Evolutionary conservation across 2,329 filamentous ascomycete species (phyloP).

Genomic region (Fusarium humuli): DNA sequence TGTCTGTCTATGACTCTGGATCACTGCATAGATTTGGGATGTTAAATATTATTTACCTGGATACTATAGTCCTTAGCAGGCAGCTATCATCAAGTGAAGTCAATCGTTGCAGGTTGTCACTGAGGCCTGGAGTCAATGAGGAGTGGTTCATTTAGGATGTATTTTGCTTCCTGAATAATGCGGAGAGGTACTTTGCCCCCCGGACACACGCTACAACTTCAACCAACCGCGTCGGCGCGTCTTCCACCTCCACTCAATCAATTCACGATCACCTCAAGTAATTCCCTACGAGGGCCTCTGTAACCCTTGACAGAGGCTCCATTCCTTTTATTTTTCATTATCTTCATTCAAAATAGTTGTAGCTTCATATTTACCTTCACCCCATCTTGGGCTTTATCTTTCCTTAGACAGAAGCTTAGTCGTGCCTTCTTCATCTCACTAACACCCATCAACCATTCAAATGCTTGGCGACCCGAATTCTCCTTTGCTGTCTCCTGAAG

Average conservation of each 20-base stretch:
- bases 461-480: conserved; percentile 15
- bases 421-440: background rate
- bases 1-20: background rate
- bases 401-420: background rate
- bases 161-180: conserved; percentile 11
- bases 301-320: background rate
- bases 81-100: background rate
- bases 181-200: conserved; percentile 14
- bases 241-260: background rate
- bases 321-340: background rate
- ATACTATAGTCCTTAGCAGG: no score
- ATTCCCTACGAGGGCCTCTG: background rate
- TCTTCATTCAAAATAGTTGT: background rate
- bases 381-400: background rate
- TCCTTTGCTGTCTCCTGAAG: conserved; percentile 16
- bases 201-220: conserved; percentile 5
- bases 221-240: conserved; percentile 41
- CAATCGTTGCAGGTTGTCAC: no score
- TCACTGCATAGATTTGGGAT: background rate
- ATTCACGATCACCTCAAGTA: conserved; percentile 1
- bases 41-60: background rate
- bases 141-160: conserved; percentile 2
- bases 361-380: background rate
- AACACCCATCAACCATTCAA: background rate
- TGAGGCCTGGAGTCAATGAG: no score